Evolutionary conservation across 768 basidiomycete species (phyloP), one percentile per base, ranked within the genome.

Genomic region (Lactarius tabidus): DNA sequence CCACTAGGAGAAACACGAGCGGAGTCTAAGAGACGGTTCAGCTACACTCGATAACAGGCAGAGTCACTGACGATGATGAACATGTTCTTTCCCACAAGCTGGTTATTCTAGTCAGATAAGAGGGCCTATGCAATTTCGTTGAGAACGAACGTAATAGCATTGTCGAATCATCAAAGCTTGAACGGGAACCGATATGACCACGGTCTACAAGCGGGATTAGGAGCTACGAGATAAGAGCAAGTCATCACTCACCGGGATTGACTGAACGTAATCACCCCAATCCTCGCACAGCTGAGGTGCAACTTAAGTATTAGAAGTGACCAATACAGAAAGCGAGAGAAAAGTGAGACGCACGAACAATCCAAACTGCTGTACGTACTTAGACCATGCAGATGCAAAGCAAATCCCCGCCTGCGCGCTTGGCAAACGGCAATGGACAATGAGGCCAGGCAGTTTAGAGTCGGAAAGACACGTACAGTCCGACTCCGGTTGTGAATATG

Each of bases 91-190:
- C 39, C 31, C 18, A 62, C 48, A 9, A 57, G 48, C 65, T 66
- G 31, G 23, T 29, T 26, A 7, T n/a, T 53, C 33, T 14, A 39
- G 23, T 66, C 31, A 62, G 45, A 55, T 28, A 12, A 8, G 20
- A 17, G 15, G 10, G 3, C 8, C 7, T 14, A 26, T 23, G 33
- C 8, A 23, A 58, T 20, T n/a, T 29, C 20, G 31, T 35, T n/a
- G 6, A 43, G 33, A 15, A 62, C 65, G 26, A 38, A 66, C 65
- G 43, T 66, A 9, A 58, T 66, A 62, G 28, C 65, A 66, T 0
- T 60, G 65, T 39, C 48, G 51, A n/a, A 66, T 52, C 65, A 66
- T 62, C 31, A 57, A 39, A 17, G 48, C 39, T 2, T 66, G 65
- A 31, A 66, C 57, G 15, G 65, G 65, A 33, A 12, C 38, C 7